Base-by-base conservation (phyloP, 31 red algal genomes). In the Odonthalia washingtoniensis region DNA sequence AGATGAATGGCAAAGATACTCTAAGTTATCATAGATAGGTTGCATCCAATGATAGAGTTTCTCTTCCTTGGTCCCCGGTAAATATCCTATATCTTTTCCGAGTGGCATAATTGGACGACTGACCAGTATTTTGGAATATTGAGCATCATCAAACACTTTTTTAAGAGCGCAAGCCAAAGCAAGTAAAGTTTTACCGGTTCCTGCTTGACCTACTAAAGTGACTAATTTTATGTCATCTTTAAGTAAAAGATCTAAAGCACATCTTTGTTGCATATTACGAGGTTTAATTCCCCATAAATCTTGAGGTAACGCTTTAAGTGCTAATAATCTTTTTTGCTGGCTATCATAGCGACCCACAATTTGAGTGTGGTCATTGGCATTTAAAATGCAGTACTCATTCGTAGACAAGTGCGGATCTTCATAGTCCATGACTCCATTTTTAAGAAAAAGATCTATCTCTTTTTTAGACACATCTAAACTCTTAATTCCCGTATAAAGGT, bases 11-110 rank as follows among this genome's bases (percentile, higher is more conserved):
- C 27, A 67, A 67, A 67, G 64, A 67, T 33, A 67, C 27, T 67
- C 64, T 30, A 67, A 33, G 33, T 67, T 67, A 67, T 67, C 64
- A 67, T 33, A 67, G 33, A 94, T 83, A 31, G 91, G 91, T 46
- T 94, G 91, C 91, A 94, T 93, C 63, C 85, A 94, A 26, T 89
- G 91, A 41, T 49, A 67, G 40, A 94, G 75, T 67, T 94, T 94
- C 40, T 77, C 70, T n/a, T 94, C 73, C 27, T 93, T 37, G 31
- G 72, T 82, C 46, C 91, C 91, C 18, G 91, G 91, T 42, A 94
- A 75, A 90, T 78, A 94, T 30, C 91, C 91, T 27, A 90, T 57
- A 81, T 94, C 91, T 87, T 87, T 31, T 67, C 74, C 46, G 30
- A 94, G 37, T 33, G 88, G 88, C 12, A 91, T 62, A 14, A 89